Evolutionary conservation across 2,329 filamentous ascomycete species (phyloP).

Genomic region (Penicillium sp.): DNA sequence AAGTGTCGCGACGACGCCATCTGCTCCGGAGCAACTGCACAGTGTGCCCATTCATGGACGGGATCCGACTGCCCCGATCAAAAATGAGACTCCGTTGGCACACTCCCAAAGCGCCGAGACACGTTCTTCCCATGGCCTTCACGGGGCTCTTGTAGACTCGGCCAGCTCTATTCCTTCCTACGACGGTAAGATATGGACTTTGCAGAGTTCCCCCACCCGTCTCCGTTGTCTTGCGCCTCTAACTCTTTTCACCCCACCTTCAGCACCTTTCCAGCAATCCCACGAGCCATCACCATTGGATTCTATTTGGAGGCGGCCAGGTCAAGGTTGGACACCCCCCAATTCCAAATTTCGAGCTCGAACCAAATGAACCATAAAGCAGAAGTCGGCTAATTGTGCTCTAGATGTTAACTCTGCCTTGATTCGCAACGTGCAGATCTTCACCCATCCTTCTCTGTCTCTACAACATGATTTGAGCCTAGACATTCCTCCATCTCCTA

Average conservation of each 20-base stretch:
- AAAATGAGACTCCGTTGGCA: conserved; percentile 7
- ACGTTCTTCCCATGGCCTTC: conserved; percentile 20
- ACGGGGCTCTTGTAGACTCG: conserved; percentile 7
- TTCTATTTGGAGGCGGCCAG: conserved; percentile 40
- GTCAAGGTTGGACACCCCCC: conserved; percentile 44
- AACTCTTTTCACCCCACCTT: conserved; percentile 10
- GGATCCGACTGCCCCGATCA: conserved; percentile 24
- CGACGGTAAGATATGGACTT: conserved; percentile 8
- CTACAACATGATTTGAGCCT: conserved; percentile 59
- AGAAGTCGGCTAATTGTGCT: not conserved
- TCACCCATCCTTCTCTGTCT: conserved; percentile 64
- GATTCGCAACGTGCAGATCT: conserved; percentile 61
- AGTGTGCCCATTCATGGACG: conserved; percentile 13
- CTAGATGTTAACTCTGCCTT: conserved; percentile 59
- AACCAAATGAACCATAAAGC: not conserved
- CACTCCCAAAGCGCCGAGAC: conserved; percentile 10
- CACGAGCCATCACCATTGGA: conserved; percentile 37
- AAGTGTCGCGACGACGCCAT: conserved; percentile 17
- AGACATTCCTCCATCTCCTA: conserved; percentile 61
- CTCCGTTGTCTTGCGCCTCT: not conserved
- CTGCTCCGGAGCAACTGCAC: conserved; percentile 27
- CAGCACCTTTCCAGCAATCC: conserved; percentile 21
- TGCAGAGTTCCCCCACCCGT: not conserved
- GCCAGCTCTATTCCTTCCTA: not conserved
- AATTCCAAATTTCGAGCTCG: not conserved